A percentile compares a stretch with the other conserved stretches of the same genome.
Conservation (phyloP, 768 basidiomycete species). For the Auriscalpium microsporum region DNA sequence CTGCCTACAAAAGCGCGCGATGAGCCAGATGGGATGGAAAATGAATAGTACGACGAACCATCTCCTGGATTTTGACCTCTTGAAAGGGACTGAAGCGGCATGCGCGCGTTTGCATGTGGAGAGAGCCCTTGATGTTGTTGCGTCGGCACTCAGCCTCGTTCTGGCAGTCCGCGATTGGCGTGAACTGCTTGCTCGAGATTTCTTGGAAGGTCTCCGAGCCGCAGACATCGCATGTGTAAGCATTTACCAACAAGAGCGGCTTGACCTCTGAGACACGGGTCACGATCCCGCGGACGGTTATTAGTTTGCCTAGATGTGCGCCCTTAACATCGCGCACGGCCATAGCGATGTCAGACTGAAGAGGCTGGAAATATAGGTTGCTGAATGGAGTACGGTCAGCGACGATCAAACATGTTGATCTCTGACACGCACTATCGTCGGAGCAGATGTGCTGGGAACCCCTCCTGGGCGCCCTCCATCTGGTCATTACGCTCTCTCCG, state of each 20-base stretch:
- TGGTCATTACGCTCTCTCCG: conserved; percentile 82
- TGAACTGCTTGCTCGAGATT: conserved; percentile 85
- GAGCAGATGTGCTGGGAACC: conserved; percentile 86
- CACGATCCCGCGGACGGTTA: conserved; percentile 95
- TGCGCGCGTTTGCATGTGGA: conserved; percentile 98
- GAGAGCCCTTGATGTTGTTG: conserved; percentile 78
- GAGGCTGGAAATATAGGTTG: conserved; percentile 89
- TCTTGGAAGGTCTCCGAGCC: conserved; percentile 99
- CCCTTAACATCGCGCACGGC: conserved; percentile 92
- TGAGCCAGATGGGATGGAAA: neutral
- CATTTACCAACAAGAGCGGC: conserved; percentile 92
- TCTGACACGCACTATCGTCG: conserved; percentile 78
- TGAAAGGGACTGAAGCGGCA: conserved; percentile 97
- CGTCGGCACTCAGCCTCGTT: conserved; percentile 79
- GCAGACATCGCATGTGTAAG: conserved; percentile 96
- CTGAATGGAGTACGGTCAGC: conserved; percentile 33
- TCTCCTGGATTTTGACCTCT: conserved; percentile 97
- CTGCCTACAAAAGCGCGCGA: conserved; percentile 49
- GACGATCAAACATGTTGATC: neutral
- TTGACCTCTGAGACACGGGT: conserved; percentile 99
- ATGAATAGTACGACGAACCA: conserved; percentile 43
- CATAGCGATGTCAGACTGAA: conserved; percentile 64
- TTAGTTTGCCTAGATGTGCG: conserved; percentile 78
- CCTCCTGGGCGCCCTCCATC: conserved; percentile 60
- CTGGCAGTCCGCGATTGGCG: conserved; percentile 82